These are phyloP conservation scores for Beauveria varroae DNA, from an alignment of 2,329 filamentous ascomycete species.

Conservation along the genomic window DNA sequence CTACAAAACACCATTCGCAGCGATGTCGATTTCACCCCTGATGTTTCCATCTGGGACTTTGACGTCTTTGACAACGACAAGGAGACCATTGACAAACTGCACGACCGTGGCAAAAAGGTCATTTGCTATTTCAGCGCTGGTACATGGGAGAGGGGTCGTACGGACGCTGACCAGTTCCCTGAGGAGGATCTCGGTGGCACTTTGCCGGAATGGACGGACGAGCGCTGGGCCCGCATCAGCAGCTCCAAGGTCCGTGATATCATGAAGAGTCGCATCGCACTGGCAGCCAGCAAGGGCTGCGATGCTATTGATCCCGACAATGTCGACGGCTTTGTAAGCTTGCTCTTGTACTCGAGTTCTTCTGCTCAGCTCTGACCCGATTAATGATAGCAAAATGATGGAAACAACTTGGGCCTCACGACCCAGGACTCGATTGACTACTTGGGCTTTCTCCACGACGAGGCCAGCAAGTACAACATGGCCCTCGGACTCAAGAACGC, in stretches of 20 bases:
- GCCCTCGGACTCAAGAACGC: constrained; percentile 64
- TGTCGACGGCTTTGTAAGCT: constrained; percentile 54
- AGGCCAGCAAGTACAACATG: constrained; percentile 47
- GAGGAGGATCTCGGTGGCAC: constrained; percentile 47
- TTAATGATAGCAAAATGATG: constrained; percentile 37
- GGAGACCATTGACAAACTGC: constrained; percentile 44
- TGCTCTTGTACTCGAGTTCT: background rate
- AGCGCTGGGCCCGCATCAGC: constrained; percentile 57
- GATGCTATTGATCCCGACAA: constrained; percentile 67
- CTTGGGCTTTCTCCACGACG: constrained; percentile 50
- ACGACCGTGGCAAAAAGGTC: constrained; percentile 49
- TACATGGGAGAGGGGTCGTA: constrained; percentile 56
- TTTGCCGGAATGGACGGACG: constrained; percentile 57
- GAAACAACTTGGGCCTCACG: constrained; percentile 55
- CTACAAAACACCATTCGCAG: constrained; percentile 38
- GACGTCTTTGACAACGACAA: constrained; percentile 48
- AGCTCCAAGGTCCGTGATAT: constrained; percentile 53
- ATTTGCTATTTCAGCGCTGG: constrained; percentile 73
- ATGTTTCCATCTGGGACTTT: constrained; percentile 43
- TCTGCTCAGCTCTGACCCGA: background rate
- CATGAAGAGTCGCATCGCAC: constrained; percentile 52
- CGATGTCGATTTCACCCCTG: constrained; percentile 27
- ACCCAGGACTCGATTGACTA: constrained; percentile 48
- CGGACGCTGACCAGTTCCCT: constrained; percentile 49
- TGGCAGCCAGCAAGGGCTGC: constrained; percentile 55